Percentiles rank a stretch among this genome's conserved stretches.
Evolutionary conservation across 306 rosid genomes (phyloP).

Genomic region (Potentilla sterilis): DNA sequence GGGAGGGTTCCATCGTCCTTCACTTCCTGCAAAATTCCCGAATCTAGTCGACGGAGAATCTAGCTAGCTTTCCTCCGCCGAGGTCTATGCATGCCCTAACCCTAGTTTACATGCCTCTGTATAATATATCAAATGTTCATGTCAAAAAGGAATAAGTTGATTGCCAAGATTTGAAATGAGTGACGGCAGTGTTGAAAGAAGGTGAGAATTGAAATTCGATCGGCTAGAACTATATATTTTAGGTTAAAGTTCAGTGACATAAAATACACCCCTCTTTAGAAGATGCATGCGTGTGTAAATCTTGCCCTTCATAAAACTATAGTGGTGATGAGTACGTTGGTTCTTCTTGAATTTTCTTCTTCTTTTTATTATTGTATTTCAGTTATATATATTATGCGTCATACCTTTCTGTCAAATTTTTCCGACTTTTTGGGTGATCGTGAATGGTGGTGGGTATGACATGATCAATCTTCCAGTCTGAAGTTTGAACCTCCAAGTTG

Average conservation of each 20-base stretch:
- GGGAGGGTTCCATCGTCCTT: slow-evolving; percentile 16
- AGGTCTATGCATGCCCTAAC: background rate
- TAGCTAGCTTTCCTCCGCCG: background rate
- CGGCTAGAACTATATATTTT: too few species aligned
- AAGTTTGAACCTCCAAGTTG: background rate
- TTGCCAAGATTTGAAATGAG: background rate
- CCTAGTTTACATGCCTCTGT: background rate
- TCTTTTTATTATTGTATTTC: background rate
- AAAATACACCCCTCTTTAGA: background rate
- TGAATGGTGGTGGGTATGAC: background rate
- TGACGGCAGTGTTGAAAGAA: too few species aligned
- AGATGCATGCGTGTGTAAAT: background rate
- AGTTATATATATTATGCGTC: background rate
- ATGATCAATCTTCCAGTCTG: background rate
- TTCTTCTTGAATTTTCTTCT: background rate
- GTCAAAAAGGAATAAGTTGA: background rate
- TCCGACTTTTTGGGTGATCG: background rate
- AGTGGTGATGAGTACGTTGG: background rate
- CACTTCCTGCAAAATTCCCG: background rate
- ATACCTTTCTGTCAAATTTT: background rate
- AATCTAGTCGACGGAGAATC: background rate
- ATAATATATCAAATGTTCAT: background rate
- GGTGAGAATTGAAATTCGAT: too few species aligned
- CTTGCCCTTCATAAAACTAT: background rate
- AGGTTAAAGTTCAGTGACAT: too few species aligned